Evolutionary conservation across 768 basidiomycete genomes (phyloP).

Genomic region (Boletus rex-veris): DNA sequence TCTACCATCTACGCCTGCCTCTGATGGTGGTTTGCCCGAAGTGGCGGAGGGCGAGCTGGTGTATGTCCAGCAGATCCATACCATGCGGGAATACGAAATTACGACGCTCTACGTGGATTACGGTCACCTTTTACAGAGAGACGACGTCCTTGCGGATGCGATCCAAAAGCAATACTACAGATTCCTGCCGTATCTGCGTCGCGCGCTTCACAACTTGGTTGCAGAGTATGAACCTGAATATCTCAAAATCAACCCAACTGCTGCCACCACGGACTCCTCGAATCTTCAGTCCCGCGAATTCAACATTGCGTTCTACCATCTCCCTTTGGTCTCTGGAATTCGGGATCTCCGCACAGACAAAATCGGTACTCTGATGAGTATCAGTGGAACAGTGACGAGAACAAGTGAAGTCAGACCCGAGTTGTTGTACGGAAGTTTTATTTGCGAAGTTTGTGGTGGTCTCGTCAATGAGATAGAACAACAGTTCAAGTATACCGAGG

Average conservation of each 20-base stretch:
- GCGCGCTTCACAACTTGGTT: constrained; percentile 87
- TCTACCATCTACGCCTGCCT: constrained; percentile 75
- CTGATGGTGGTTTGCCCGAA: constrained; percentile 61
- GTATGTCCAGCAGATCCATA: constrained; percentile 92
- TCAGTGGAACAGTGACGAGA: constrained; percentile 95
- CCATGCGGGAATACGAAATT: constrained; percentile 91
- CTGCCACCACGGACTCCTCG: constrained; percentile 81
- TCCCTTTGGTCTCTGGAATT: constrained; percentile 92
- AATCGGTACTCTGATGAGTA: constrained; percentile 92
- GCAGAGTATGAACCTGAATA: constrained; percentile 90
- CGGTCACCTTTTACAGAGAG: constrained; percentile 80
- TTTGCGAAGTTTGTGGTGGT: constrained; percentile 85
- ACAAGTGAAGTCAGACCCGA: constrained; percentile 98
- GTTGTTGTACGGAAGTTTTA: constrained; percentile 88
- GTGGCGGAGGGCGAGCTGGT: constrained; percentile 60
- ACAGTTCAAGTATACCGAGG: constrained; percentile 99
- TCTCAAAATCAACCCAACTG: constrained; percentile 88
- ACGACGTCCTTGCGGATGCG: constrained; percentile 91
- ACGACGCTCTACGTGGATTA: constrained; percentile 98
- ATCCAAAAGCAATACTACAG: constrained; percentile 95
- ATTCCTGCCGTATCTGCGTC: constrained; percentile 90
- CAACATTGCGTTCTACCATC: constrained; percentile 90
- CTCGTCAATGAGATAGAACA: constrained; percentile 93
- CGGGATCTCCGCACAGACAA: constrained; percentile 89
- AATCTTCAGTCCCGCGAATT: constrained; percentile 93